Evolutionary conservation across 305 asterid species (phyloP).

Genomic region (Striga hermonthica): DNA sequence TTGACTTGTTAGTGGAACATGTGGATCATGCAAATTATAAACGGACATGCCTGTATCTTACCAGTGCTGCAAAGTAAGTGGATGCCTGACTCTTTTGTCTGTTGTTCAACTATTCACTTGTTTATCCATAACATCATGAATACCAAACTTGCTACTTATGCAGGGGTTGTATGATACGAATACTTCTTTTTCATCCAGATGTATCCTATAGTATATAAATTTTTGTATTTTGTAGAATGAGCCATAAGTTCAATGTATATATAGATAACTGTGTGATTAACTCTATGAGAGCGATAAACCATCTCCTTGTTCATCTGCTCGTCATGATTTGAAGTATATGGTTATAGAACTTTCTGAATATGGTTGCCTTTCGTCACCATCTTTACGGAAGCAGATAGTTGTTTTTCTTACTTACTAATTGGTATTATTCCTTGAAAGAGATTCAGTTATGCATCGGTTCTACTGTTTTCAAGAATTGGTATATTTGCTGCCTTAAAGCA

Average conservation of each 20-base stretch:
- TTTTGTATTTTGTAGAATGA: too few species aligned
- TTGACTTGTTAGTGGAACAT: slow-evolving; percentile 75
- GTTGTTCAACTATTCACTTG: neutral
- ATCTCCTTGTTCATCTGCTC: too few species aligned
- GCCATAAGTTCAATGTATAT: too few species aligned
- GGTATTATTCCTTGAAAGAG: neutral
- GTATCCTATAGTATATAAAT: neutral
- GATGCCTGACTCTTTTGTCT: neutral
- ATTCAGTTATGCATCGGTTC: neutral
- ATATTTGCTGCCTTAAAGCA: neutral
- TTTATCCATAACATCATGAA: slow-evolving; percentile 1
- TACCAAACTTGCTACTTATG: neutral
- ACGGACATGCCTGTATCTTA: slow-evolving; percentile 85
- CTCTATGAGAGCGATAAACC: too few species aligned
- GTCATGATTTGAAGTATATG: neutral
- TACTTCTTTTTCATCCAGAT: neutral
- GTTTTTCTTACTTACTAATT: neutral
- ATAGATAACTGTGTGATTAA: too few species aligned
- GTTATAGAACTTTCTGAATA: neutral
- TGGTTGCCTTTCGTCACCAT: neutral
- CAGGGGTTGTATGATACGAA: neutral
- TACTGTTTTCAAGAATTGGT: neutral
- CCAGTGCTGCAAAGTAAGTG: slow-evolving; percentile 84
- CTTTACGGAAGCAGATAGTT: neutral
- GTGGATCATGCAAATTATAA: slow-evolving; percentile 66